Evolutionary conservation across 208 protist genomes (phyloP), one percentile per base, ranked within the genome.

Genomic region (Tritrichomonas foetus): DNA sequence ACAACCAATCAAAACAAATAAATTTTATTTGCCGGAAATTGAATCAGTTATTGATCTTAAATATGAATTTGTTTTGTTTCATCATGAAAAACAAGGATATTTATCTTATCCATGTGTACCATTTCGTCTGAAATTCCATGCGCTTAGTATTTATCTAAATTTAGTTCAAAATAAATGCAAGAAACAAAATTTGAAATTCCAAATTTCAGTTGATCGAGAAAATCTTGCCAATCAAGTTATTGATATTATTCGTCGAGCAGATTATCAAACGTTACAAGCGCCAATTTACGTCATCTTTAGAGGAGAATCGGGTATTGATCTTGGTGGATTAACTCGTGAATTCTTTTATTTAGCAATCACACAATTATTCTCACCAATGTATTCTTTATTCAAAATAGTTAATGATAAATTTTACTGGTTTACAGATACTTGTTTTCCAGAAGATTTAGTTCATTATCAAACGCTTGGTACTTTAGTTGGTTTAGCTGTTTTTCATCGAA

Each of bases 241-340:
- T 9, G 2, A 30, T 1, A 66, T 36, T 13, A 49, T 93, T 47
- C 55, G 27, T n/a, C 14, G 50, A 5, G 11, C 64, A 9, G n/a
- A 25, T 33, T 72, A 20, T 30, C 16, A 33, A 33, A 3, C 8
- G n/a, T 78, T 78, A n/a, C 8, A 27, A 47, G 9, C 9, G 39
- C 69, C 33, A 47, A 78, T 78, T 78, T 44, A 1, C 20, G 20
- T 78, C 9, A 2, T n/a, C 20, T 98, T 98, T 94, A 93, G 95
- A 1, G 96, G 97, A 20, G 97, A 98, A 93, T 97, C 98, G 78
- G 98, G 97, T 84, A 96, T 99, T 47, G 98, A 99, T 94, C 96
- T 98, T 82, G 98, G 98, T 14, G 98, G 98, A 27, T 94, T 99
- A 33, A 94, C 96, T 93, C 98, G 98, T 94, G 98, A 99, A 94